A percentile compares a stretch with the other conserved stretches of the same genome.
Conservation (phyloP, 352 stramenopile genomes). For the Pythium folliculosum region DNA sequence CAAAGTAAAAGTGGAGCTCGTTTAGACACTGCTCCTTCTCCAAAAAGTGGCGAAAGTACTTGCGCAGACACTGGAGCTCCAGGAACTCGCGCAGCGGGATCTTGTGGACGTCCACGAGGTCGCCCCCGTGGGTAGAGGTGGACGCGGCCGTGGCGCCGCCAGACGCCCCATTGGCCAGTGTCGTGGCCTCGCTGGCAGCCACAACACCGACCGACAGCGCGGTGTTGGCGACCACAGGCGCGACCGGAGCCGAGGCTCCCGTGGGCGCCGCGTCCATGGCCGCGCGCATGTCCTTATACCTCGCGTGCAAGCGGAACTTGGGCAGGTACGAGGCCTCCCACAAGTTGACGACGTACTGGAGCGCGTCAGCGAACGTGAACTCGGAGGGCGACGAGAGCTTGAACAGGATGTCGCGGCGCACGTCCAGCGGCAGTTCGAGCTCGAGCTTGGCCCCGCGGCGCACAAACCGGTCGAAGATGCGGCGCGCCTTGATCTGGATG, state of each 20-base stretch:
- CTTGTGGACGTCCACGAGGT: slow-evolving; percentile 47
- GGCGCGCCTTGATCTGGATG: slow-evolving; percentile 67
- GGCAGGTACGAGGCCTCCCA: slow-evolving; percentile 56
- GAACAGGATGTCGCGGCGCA: slow-evolving; percentile 67
- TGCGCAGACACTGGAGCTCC: slow-evolving; percentile 54
- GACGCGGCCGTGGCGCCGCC: neutral
- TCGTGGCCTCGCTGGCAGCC: neutral
- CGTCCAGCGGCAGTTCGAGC: slow-evolving; percentile 58
- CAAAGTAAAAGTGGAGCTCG: slow-evolving; percentile 77
- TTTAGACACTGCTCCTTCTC: slow-evolving; percentile 74
- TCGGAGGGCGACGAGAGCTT: slow-evolving; percentile 58
- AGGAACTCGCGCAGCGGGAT: slow-evolving; percentile 65
- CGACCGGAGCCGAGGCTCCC: neutral
- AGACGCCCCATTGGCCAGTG: neutral
- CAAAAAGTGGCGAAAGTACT: slow-evolving; percentile 66
- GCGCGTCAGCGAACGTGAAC: slow-evolving; percentile 62
- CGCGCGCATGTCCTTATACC: slow-evolving; percentile 48
- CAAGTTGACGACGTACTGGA: slow-evolving; percentile 48
- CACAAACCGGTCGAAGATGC: slow-evolving; percentile 76
- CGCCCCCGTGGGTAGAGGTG: neutral
- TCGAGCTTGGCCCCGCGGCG: slow-evolving; percentile 61
- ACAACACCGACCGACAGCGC: neutral
- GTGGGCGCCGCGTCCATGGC: slow-evolving; percentile 13
- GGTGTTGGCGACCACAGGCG: neutral
- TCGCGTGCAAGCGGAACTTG: slow-evolving; percentile 40